A percentile compares a stretch with the other conserved stretches of the same genome.
Conservation (phyloP, 164 flowering plant genomes). For the Tinospora cordifolia region DNA sequence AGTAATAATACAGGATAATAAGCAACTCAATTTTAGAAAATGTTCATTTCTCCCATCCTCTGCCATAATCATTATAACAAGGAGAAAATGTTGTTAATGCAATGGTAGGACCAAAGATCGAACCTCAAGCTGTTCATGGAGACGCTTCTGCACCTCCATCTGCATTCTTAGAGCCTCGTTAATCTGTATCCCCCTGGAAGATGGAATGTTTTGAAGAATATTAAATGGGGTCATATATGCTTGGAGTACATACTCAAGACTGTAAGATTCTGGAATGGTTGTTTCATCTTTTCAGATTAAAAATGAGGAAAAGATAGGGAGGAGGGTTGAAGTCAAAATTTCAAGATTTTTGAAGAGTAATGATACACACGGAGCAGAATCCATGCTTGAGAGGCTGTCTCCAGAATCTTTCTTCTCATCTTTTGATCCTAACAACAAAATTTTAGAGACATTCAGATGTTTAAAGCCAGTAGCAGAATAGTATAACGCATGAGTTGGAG, state of each 20-base stretch:
- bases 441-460: too few relatives aligned
- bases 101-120: conserved; percentile 1
- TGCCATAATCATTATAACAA: too few relatives aligned
- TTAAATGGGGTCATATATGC: conserved; percentile 6
- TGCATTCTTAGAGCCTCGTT: conserved; percentile 59
- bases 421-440: conserved; percentile 36
- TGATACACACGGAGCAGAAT: conserved; percentile 49
- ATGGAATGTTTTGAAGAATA: too few relatives aligned
- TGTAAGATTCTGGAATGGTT: background rate
- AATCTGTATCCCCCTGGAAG: conserved; percentile 49
- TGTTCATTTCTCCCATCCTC: too few relatives aligned
- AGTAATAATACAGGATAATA: background rate
- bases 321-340: background rate
- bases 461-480: too few relatives aligned
- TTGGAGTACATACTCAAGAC: background rate
- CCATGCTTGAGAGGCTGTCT: conserved; percentile 43
- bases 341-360: conserved; percentile 1
- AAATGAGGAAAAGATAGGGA: background rate
- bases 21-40: too few relatives aligned
- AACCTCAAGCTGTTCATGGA: conserved; percentile 71
- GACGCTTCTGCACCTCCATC: conserved; percentile 72
- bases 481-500: too few relatives aligned
- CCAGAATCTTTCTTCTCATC: conserved; percentile 54
- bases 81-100: background rate
- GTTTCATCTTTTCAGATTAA: conserved; percentile 1